Evolutionary conservation across 2,329 filamentous ascomycete species (phyloP), one percentile per base, ranked within the genome.

Genomic region (Spiromastix sp.): DNA sequence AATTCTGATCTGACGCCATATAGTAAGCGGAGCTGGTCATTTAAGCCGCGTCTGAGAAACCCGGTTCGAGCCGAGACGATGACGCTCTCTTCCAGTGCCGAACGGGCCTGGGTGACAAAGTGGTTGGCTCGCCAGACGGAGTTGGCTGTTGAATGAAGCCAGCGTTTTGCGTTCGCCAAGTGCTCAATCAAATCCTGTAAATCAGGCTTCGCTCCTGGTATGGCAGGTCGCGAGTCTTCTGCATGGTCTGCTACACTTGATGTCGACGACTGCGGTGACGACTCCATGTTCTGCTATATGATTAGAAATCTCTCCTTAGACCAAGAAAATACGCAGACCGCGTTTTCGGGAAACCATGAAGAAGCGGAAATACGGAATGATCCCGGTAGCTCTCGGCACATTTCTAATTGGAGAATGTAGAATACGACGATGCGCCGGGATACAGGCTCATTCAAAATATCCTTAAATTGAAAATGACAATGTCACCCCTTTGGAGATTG

Each of bases 41-140:
- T 62, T 38, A 85, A 73, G 26, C 75, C 76, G 7, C 65, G 67
- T 33, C 71, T 72, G 5, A 87, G 58, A 52, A 85, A 85, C n/a
- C 66, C 68, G 0, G 78, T 76, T 48, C 81, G 71, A 5, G 83
- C 77, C 15, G 72, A 72, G 3, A 93, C 70, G 7, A 87, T 69
- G 35, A 85, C 79, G 31, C 79, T 79, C 47, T 91, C 81, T 52
- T 93, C 84, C 44, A 94, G 70, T 21, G 84, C 74, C 20, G 71
- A 66, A 21, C 85, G 79, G 4, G 86, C 85, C 10, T 74, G 68
- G 13, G 76, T 85, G 29, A 91, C 81, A 37, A 95, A 78, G 51
- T 93, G 82, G 53, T 91, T 87, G 45, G 86, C 87, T 40, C 84
- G 82, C 54, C 84, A 79, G 34, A 95, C 85, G 41, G 83, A 78